Conservation (phyloP, 306 rosid species). For the Geum urbanum region DNA sequence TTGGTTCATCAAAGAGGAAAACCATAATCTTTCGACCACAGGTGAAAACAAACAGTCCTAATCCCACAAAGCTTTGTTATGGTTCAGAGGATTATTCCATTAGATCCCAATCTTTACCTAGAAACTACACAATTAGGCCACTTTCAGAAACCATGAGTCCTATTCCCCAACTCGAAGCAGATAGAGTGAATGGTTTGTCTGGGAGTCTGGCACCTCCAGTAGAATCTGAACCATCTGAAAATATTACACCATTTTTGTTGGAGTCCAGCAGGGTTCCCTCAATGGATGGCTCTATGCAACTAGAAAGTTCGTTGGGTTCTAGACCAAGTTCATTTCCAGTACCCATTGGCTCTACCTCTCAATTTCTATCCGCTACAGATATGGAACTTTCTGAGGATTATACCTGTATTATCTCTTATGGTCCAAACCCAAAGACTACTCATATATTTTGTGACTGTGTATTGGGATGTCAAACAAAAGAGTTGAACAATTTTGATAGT, state of each 20-base stretch:
- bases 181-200: conserved; percentile 27
- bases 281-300: conserved; percentile 22
- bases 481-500: conserved; percentile 39
- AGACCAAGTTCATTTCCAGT: conserved; percentile 62
- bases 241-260: conserved; percentile 31
- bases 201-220: conserved; percentile 23
- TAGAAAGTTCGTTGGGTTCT: conserved; percentile 32
- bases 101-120: conserved; percentile 66
- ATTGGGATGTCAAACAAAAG: conserved; percentile 65
- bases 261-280: conserved; percentile 37
- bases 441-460: conserved; percentile 87
- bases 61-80: conserved; percentile 34
- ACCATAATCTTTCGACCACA: conserved; percentile 67
- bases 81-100: conserved; percentile 38
- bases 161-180: conserved; percentile 29
- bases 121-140: conserved; percentile 51
- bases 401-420: conserved; percentile 88
- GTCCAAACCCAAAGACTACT: conserved; percentile 79
- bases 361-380: conserved; percentile 50
- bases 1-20: conserved; percentile 46
- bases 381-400: conserved; percentile 92
- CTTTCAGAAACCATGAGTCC: conserved; percentile 36
- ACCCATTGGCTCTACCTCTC: conserved; percentile 44
- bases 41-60: conserved; percentile 40
- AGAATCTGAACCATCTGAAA: conserved; percentile 34